A percentile compares a stretch with the other conserved stretches of the same genome.
Conservation (phyloP, 805 yeast species). For the Metahyphopichia silvanorum region DNA sequence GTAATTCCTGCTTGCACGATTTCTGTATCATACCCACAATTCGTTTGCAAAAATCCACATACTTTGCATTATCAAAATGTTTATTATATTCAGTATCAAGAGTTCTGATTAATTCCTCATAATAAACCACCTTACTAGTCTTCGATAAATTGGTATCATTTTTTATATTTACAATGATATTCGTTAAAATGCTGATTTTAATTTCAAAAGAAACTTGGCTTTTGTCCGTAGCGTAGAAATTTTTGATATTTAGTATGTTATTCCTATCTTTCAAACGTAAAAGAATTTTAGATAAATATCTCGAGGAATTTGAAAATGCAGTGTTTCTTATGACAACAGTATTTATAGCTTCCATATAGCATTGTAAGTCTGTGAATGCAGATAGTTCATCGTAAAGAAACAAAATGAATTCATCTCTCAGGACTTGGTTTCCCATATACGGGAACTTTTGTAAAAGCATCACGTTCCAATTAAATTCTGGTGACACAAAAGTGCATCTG, state of each 20-base stretch:
- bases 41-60: slow-evolving; percentile 27
- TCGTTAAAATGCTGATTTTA: slow-evolving; percentile 15
- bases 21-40: slow-evolving; percentile 21
- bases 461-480: slow-evolving; percentile 30
- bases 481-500: slow-evolving; percentile 10
- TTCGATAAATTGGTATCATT: slow-evolving; percentile 6
- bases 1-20: slow-evolving; percentile 7
- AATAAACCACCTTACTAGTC: slow-evolving; percentile 10
- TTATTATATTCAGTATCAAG: slow-evolving; percentile 26
- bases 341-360: slow-evolving; percentile 19
- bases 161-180: slow-evolving; percentile 16
- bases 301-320: slow-evolving; percentile 21
- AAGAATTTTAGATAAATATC: slow-evolving; percentile 21
- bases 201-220: too few species aligned
- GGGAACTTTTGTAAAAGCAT: slow-evolving; percentile 36
- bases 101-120: slow-evolving; percentile 17
- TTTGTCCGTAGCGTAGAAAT: not conserved
- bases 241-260: too few species aligned
- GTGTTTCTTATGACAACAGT: slow-evolving; percentile 21
- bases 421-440: slow-evolving; percentile 34
- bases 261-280: slow-evolving; percentile 13
- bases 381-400: slow-evolving; percentile 24
- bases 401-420: slow-evolving; percentile 31
- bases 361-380: slow-evolving; percentile 13
- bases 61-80: slow-evolving; percentile 18